Base-by-base conservation (phyloP, 2,329 filamentous ascomycete genomes). In the Calcarisporium arbuscula region DNA sequence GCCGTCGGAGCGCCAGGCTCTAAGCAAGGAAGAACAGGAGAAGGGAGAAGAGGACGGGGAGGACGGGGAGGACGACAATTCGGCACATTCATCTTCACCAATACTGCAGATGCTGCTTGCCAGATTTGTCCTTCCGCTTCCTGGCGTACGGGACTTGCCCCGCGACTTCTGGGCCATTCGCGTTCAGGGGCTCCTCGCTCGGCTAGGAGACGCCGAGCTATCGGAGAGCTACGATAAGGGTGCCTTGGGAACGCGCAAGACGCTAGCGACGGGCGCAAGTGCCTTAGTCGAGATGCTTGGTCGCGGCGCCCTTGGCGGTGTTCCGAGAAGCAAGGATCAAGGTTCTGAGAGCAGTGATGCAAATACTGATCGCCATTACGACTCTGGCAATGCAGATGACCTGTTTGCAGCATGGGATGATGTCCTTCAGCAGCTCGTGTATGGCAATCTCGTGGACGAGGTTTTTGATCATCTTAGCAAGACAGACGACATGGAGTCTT, bases 161-260 rank as follows among this genome's bases (percentile, higher is more conserved):
- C 52, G 63, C 2, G 72, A 74, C 4, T 85, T 84, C 56, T 87
- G 81, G 80, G 67, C 66, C 21, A 63, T 68, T n/a, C 68, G 74
- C 28, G 64, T 82, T 17, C 70, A 76, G 44, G 68, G 69, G 2
- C 56, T 86, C 12, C 63, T 85, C 46, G 60, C 64, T 46, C 68
- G 76, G 48, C 62, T 90, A 35, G 78, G 71, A 8, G 70, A 78
- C 20, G 82, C 77, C 3, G 77, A 85, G 32, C 63, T 90, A 20
- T 87, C 82, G 2, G 85, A 90, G 56, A 87, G 82, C 53, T 90
- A 88, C 50, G 85, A 90, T 54, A 87, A 87, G 57, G 84, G 82
- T 11, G 69, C 77, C 1, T 60, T 90, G 45, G 85, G 85, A 1
- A 78, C 80, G 39, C 69, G 85, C 33, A 88, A 87, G 61, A 84